These are phyloP conservation scores for Diutina ranongensis DNA, from an alignment of 1,139 yeast species.

Conservation along the genomic window DNA sequence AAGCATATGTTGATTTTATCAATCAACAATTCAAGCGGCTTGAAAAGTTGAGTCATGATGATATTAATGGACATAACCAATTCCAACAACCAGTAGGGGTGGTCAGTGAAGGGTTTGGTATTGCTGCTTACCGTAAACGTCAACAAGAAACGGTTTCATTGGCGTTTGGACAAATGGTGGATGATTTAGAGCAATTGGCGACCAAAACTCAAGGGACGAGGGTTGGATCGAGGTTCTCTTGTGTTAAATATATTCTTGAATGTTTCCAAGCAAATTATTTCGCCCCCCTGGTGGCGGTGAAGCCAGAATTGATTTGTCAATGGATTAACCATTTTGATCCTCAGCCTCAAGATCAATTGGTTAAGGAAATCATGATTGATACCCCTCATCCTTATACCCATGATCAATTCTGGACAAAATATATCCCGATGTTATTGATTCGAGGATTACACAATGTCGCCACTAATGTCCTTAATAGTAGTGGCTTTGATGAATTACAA, in stretches of 20 bases:
- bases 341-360: slow-evolving; percentile 40
- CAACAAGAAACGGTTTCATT: slow-evolving; percentile 14
- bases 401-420: slow-evolving; percentile 51
- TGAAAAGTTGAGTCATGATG: slow-evolving; percentile 18
- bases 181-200: slow-evolving; percentile 11
- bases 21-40: slow-evolving; percentile 23
- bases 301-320: slow-evolving; percentile 34
- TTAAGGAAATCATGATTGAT: slow-evolving; percentile 32
- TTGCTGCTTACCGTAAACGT: slow-evolving; percentile 8
- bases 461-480: slow-evolving; percentile 29
- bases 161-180: slow-evolving; percentile 18
- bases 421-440: slow-evolving; percentile 41
- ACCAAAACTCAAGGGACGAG: slow-evolving; percentile 9
- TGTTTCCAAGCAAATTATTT: slow-evolving; percentile 47
- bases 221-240: slow-evolving; percentile 8
- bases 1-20: slow-evolving; percentile 18
- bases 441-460: slow-evolving; percentile 59
- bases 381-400: slow-evolving; percentile 39
- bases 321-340: slow-evolving; percentile 64
- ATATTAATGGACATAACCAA: slow-evolving; percentile 14
- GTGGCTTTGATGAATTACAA: slow-evolving; percentile 21
- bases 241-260: slow-evolving; percentile 39
- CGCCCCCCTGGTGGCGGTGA: slow-evolving; percentile 14
- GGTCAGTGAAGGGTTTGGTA: slow-evolving; percentile 13
- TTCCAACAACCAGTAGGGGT: slow-evolving; percentile 25